Base-by-base conservation (phyloP, 495 filamentous ascomycete species). In the Friedmanniomyces simplex region DNA sequence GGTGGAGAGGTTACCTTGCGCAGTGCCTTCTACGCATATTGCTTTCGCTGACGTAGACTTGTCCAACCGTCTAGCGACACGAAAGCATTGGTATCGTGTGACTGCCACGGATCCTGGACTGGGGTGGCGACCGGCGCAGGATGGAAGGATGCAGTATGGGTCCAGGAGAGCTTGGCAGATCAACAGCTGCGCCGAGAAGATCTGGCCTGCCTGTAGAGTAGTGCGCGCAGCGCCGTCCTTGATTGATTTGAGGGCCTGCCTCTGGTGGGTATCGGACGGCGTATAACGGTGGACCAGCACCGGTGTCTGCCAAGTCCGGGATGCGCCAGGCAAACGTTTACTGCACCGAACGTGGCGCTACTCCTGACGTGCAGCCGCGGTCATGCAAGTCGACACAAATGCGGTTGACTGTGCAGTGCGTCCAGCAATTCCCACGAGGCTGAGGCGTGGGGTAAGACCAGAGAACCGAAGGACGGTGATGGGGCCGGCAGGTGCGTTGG, bases 381-480 rank as follows among this genome's bases (percentile, higher is more conserved):
- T 11, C 43, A 43, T 43, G 39, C 39, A 43, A 43, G 39, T 20
- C 14, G 39, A 13, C n/a, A 13, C n/a, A 32, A 56, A 22, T 24
- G 25, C 3, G 39, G 39, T 43, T 2, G 13, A 20, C 14, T 20
- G 43, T 22, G 11, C 21, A 54, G 39, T 4, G 22, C 43, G 37
- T 32, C 26, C 37, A 26, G 13, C 8, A 20, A 18, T 45, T 56
- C 54, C 54, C 46, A 37, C 54, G 43, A 56, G 39, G 54, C 54
- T 39, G 54, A 56, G 25, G 45, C 45, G 54, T 56, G 54, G 54
- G 54, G 54, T 56, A 49, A 49, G n/a, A 37, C 5, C 25, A n/a
- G 22, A 49, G 22, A 43, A 11, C 2, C 12, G 8, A 32, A 54
- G 37, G 52, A 30, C 46, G 37, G 24, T 6, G 13, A 25, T 22